Evolutionary conservation across 2,329 filamentous ascomycete species (phyloP), one percentile per base, ranked within the genome.

Genomic region (Epichloe sp.): DNA sequence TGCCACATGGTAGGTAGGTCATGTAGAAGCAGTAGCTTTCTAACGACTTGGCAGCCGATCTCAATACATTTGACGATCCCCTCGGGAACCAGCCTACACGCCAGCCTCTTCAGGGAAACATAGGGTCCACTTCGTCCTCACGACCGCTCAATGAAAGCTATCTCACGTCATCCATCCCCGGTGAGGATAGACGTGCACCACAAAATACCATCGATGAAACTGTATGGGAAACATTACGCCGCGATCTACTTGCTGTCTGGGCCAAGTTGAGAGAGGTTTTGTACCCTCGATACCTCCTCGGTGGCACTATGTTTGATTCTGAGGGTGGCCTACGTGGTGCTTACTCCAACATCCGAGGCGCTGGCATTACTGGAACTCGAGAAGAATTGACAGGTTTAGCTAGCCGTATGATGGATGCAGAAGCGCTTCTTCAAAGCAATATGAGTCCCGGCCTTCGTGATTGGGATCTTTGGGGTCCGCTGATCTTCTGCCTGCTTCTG

Each of bases 201-300:
- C 82, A 85, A 58, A 95, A 94, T 71, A 98, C 93, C 44, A 94
- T 98, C 67, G 93, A 98, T 68, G 93, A 98, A 71, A 84, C 83
- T 2, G 93, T 98, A 41, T 98, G 93, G 93, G 88, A 91, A 43
- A 98, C 93, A n/a, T 75, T 98, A 54, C 88, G 86, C 49, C 85
- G 93, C 58, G 93, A 98, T 67, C 72, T 98, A 57, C 71, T 91
- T 7, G 93, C 89, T 26, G 88, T 97, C 37, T 97, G 93, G 91
- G 86, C 88, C 71, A 98, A 98, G 77, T 88, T 98, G 83, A 84
- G 87, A 67, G 91, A 96, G 74, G 93, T 98, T 40, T 80, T 98
- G 54, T 98, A 88, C 70, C 93, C 93, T 17, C 90, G 90, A 63
- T 97, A 97, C 71, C 77, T 98, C 47, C 83, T 98, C 23, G 79